These are phyloP conservation scores for Pelargonium citronellum DNA, from an alignment of 441 rosid genomes.

Conservation along the genomic window DNA sequence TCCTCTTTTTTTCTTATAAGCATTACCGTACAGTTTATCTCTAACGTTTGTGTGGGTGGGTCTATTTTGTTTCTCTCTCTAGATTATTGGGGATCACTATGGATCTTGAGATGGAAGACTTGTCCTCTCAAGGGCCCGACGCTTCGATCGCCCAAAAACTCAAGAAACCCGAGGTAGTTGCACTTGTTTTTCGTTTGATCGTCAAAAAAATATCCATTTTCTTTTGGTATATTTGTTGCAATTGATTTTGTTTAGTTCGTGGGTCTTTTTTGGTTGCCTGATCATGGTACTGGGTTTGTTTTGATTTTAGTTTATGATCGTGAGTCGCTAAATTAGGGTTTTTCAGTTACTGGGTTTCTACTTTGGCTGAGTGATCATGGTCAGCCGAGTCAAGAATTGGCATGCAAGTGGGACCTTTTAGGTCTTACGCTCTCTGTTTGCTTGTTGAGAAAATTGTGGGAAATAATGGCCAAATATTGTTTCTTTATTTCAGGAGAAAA, in stretches of 20 bases:
- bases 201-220: not conserved
- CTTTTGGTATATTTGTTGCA: too few species aligned
- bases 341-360: not conserved
- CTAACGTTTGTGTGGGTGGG: not conserved
- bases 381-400: not conserved
- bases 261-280: not conserved
- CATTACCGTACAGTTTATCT: not conserved
- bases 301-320: not conserved
- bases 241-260: not conserved
- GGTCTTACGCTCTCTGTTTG: not conserved
- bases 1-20: not conserved
- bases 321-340: not conserved
- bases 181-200: not conserved
- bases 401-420: not conserved
- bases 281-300: not conserved
- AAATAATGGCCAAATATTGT: not conserved
- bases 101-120: conserved; percentile 1
- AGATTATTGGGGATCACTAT: not conserved
- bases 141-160: not conserved
- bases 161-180: not conserved
- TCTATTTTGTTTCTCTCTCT: conserved; percentile 2
- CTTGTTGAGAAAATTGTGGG: not conserved
- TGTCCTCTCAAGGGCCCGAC: not conserved
- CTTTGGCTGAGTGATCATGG: not conserved
- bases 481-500: not conserved